These are phyloP conservation scores for Trypanosoma platydactyli DNA, from an alignment of 208 protist genomes.

Conservation along the genomic window DNA sequence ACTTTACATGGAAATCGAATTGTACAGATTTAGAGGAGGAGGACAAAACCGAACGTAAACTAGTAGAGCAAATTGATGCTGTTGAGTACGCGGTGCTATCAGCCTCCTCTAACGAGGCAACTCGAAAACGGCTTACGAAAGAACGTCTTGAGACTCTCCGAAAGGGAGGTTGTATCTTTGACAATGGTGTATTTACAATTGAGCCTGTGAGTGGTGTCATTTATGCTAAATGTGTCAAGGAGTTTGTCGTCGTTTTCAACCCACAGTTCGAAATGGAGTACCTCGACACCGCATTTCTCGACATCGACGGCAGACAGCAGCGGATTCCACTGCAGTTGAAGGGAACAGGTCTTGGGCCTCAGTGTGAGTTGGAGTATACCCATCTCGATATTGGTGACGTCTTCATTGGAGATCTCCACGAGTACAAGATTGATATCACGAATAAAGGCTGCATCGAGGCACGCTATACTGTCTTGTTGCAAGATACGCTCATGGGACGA, in stretches of 20 bases:
- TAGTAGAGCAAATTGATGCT: conserved; percentile 14
- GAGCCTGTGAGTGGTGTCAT: conserved; percentile 82
- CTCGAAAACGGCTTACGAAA: conserved; percentile 16
- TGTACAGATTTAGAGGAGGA: conserved; percentile 26
- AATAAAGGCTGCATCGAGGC: conserved; percentile 93
- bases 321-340: conserved; percentile 83
- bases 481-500: conserved; percentile 53
- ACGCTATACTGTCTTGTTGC: conserved; percentile 75
- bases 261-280: conserved; percentile 80
- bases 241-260: conserved; percentile 92
- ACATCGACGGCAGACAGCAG: conserved; percentile 62
- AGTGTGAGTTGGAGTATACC: conserved; percentile 89
- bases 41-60: conserved; percentile 1
- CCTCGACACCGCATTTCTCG: conserved; percentile 77
- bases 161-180: conserved; percentile 41
- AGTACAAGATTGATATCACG: conserved; percentile 89
- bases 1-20: conserved; percentile 85
- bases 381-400: conserved; percentile 93
- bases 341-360: conserved; percentile 85
- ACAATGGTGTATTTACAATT: conserved; percentile 89
- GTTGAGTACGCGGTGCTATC: conserved; percentile 14
- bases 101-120: conserved; percentile 13
- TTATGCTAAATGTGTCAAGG: conserved; percentile 62
- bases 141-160: conserved; percentile 19
- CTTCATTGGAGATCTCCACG: conserved; percentile 93